phyloP scores from a whole-genome alignment of 352 stramenopile genomes.

The Pythium myriotylum region DNA sequence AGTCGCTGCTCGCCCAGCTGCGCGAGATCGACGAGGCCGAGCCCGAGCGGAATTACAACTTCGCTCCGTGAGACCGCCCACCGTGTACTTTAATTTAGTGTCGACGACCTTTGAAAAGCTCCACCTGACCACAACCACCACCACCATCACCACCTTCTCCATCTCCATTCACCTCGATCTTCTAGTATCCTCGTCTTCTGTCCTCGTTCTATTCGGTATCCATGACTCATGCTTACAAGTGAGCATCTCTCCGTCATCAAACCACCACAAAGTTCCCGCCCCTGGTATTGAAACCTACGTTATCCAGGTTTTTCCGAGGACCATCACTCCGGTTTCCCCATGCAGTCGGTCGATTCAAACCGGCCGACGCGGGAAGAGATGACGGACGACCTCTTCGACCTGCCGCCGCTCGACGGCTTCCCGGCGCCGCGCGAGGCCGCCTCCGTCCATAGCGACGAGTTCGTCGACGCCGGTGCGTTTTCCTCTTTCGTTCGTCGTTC shows the following conservation, averaged over 20 bases:
- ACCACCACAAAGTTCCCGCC: too few relatives aligned
- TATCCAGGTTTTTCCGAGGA: constrained; percentile 6
- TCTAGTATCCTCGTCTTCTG: too few relatives aligned
- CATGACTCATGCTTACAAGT: too few relatives aligned
- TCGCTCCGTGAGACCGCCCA: not conserved
- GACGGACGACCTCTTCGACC: constrained; percentile 33
- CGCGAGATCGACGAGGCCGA: constrained; percentile 37
- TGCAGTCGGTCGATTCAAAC: constrained; percentile 3
- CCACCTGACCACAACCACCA: too few relatives aligned
- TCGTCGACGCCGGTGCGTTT: constrained; percentile 68
- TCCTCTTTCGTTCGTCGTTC: not conserved
- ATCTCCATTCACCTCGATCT: too few relatives aligned
- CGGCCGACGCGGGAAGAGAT: constrained; percentile 10
- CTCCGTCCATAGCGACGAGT: constrained; percentile 54
- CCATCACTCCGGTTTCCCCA: constrained; percentile 25
- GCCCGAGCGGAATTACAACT: constrained; percentile 36
- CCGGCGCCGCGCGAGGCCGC: constrained; percentile 12
- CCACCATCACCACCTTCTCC: too few relatives aligned
- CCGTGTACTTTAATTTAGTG: not conserved
- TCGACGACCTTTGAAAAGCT: too few relatives aligned
- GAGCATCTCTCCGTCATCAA: too few relatives aligned
- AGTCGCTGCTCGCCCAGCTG: constrained; percentile 41
- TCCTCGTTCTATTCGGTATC: too few relatives aligned
- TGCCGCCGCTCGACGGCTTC: constrained; percentile 42
- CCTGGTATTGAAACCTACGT: not conserved